Percentiles rank a stretch among this genome's conserved stretches.
phyloP scores from a whole-genome alignment of 768 basidiomycete species.

The Dendrothele bispora region DNA sequence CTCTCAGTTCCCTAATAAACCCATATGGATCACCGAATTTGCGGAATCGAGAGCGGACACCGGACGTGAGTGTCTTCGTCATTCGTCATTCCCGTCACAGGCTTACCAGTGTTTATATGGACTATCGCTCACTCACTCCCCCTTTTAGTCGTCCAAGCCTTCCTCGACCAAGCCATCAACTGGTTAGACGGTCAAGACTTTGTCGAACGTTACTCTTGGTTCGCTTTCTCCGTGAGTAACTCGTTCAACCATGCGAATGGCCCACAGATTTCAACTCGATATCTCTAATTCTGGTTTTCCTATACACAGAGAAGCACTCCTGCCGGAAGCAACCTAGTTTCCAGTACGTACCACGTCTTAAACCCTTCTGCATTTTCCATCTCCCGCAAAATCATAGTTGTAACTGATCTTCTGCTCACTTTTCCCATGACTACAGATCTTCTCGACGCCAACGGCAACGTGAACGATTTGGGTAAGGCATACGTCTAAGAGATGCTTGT shows the following conservation, averaged over 20 bases:
- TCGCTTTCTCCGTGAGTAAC: conserved; percentile 16
- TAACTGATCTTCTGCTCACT: too few relatives aligned
- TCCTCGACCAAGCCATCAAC: conserved; percentile 3
- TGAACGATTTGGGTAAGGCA: conserved; percentile 1
- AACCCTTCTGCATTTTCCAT: neutral
- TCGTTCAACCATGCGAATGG: neutral
- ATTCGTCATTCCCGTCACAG: neutral
- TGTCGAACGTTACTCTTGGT: conserved; percentile 18
- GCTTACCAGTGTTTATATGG: too few relatives aligned
- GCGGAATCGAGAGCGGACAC: conserved; percentile 14
- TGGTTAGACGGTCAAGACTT: conserved; percentile 12
- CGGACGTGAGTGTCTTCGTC: conserved; percentile 7
- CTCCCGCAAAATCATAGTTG: neutral
- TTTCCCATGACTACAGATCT: neutral
- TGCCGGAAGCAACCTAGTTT: conserved; percentile 1
- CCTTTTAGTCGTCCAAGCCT: conserved; percentile 11
- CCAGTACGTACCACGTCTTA: too few relatives aligned
- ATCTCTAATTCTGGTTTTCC: neutral
- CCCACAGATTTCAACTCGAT: neutral
- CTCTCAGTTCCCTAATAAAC: conserved; percentile 27
- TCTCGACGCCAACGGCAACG: neutral
- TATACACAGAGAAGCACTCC: neutral
- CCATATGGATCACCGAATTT: conserved; percentile 38
- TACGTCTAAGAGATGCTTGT: neutral
- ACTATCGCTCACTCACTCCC: neutral